Evolutionary conservation across 345 rosid genomes (phyloP), one percentile per base, ranked within the genome.

Genomic region (Arabidopsis suecica): DNA sequence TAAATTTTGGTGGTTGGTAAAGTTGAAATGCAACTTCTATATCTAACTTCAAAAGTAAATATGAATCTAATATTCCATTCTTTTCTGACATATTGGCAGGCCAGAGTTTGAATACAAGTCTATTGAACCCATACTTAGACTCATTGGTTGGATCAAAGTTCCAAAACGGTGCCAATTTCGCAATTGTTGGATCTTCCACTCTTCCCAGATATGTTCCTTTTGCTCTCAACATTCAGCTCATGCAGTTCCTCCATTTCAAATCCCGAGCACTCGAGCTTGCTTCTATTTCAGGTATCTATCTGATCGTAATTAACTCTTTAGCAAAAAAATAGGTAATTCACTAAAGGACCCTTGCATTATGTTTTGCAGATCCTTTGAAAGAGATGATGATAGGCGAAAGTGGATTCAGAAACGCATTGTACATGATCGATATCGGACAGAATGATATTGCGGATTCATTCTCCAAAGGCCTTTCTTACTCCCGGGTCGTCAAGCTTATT

Each of bases 161-260:
- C 83, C 67, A 69, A 54, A 84, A 88, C 76, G 93, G 98, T 0
- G 95, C 83, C 34, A 90, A 90, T 61, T 93, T 93, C 68, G 96
- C 96, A 0, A 65, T 90, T 0, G 93, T 84, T 73, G 98, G 98
- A 23, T 87, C 96, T 1, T 82, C 98, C 6, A 87, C 95, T 30
- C 93, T 90, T 50, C 98, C 96, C 2, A 88, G 85, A 74, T 86
- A 68, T 76, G 85, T 88, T 20, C 96, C 95, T 0, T 93, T 93
- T 47, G 83, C 88, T 1, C 78, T 90, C 80, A 84, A 87, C 78
- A 85, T 93, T 71, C 98, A 93, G 80, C 60, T 90, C 60, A 86
- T 88, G 98, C 96, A 93, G 84, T 93, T 93, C 53, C 86, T 83
- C 37, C 91, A 84, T 73, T 93, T 93, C 86, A 93, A 85, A 82